Evolutionary conservation across 495 filamentous ascomycete genomes (phyloP), one percentile per base, ranked within the genome.

Genomic region (Parathielavia appendiculata): DNA sequence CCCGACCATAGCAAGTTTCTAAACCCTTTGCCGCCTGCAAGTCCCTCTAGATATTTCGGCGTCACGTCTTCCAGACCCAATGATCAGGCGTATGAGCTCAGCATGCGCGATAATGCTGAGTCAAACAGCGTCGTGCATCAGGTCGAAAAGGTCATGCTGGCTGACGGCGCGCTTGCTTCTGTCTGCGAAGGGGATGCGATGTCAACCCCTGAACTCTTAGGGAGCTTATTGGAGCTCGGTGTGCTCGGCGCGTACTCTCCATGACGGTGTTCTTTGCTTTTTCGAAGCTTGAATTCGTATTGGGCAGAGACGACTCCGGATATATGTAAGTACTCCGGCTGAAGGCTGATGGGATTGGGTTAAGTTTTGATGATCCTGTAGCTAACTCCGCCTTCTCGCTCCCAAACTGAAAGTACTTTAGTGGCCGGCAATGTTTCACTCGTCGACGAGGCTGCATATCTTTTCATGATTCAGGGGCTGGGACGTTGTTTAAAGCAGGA

Each of bases 281-380:
- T 75, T n/a, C 67, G 63, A 10, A 73, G 57, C 38, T 68, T 69
- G 61, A 75, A 72, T 34, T 68, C 63, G 54, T 75, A 75, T 36
- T 66, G 43, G 59, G 48, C 20, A 75, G 67, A 10, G 60, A 59
- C 14, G 73, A 72, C 13, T 36, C 51, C 16, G 68, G 54, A 36
- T 73, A 75, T 39, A 67, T 55, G 11, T n/a, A n/a, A n/a, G n/a
- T n/a, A n/a, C n/a, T n/a, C n/a, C n/a, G 66, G 72, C 19, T 60
- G 64, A 17, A 73, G 51, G 0, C 64, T 65, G 41, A 73, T 63
- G 6, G 68, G 63, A 38, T 75, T n/a, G n/a, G 71, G 2, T 71
- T 70, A 8, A 75, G 61, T 58, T 64, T 69, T n/a, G 11, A 63
- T 71, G 58, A 75, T 70, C 23, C 54, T 60, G 60, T 75, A 72